Conservation (phyloP, 805 yeast species). For the Metschnikowia lochheadii region DNA sequence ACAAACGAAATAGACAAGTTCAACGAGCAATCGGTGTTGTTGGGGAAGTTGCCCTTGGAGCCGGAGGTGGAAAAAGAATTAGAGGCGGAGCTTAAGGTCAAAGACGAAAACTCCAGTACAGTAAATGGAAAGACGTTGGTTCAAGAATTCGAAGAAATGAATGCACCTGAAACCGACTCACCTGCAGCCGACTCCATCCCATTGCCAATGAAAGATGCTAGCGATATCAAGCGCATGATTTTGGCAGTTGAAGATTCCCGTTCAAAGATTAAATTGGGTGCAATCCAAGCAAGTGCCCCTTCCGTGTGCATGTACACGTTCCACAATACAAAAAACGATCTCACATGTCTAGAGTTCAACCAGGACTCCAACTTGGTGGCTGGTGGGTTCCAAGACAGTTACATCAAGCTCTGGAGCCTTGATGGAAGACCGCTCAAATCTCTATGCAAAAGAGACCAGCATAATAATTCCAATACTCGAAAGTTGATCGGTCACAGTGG, state of each 20-base stretch:
- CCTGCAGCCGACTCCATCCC: constrained; percentile 79
- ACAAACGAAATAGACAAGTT: constrained; percentile 53
- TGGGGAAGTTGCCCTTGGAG: constrained; percentile 84
- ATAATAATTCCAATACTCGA: constrained; percentile 45
- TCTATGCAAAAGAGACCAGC: constrained; percentile 50
- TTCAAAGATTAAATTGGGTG: constrained; percentile 62
- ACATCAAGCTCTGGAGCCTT: constrained; percentile 85
- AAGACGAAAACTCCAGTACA: constrained; percentile 51
- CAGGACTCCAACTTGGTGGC: constrained; percentile 84
- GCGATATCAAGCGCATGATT: constrained; percentile 77
- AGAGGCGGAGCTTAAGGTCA: constrained; percentile 73
- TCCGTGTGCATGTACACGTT: constrained; percentile 97
- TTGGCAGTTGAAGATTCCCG: constrained; percentile 78
- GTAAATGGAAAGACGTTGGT: constrained; percentile 46
- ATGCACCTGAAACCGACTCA: constrained; percentile 54
- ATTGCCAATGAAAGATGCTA: constrained; percentile 75
- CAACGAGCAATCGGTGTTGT: constrained; percentile 67
- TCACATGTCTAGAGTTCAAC: constrained; percentile 84
- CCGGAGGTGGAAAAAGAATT: constrained; percentile 81
- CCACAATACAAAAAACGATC: constrained; percentile 86
- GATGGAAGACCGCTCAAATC: constrained; percentile 83
- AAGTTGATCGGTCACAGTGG: constrained; percentile 90
- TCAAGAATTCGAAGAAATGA: constrained; percentile 61
- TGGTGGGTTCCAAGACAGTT: constrained; percentile 92
- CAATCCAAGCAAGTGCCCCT: constrained; percentile 78